Conservation (phyloP, 1,139 yeast species). For the Yamadazyma triangularis region DNA sequence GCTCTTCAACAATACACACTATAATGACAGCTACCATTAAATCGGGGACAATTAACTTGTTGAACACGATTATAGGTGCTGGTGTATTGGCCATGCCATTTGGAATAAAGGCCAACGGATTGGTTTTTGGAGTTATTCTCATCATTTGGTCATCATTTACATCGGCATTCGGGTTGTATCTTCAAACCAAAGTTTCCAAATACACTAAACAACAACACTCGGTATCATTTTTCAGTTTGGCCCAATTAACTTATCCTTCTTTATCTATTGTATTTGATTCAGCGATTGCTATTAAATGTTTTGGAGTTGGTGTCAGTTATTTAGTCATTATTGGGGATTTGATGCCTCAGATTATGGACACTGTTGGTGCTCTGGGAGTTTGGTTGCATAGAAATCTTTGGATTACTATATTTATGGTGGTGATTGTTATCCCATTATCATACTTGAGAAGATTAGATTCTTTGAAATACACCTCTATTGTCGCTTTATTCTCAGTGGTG, state of each 20-base stretch:
- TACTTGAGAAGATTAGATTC: slow-evolving; percentile 74
- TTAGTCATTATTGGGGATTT: slow-evolving; percentile 86
- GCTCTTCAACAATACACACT: no score
- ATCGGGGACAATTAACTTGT: slow-evolving; percentile 49
- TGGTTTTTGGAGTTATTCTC: slow-evolving; percentile 42
- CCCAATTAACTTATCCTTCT: slow-evolving; percentile 53
- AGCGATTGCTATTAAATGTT: slow-evolving; percentile 62
- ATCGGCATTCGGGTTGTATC: slow-evolving; percentile 49
- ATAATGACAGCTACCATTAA: slow-evolving; percentile 38
- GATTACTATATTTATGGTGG: slow-evolving; percentile 57
- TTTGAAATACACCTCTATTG: slow-evolving; percentile 75
- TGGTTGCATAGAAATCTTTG: slow-evolving; percentile 55
- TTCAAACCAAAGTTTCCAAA: slow-evolving; percentile 48
- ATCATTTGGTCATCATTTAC: slow-evolving; percentile 46
- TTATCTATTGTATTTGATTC: slow-evolving; percentile 42
- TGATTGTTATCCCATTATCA: slow-evolving; percentile 67
- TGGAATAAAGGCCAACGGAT: slow-evolving; percentile 49
- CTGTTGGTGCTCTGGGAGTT: slow-evolving; percentile 26
- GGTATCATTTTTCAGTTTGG: slow-evolving; percentile 49
- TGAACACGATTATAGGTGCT: slow-evolving; percentile 54
- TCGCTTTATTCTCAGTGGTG: slow-evolving; percentile 79
- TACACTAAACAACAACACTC: slow-evolving; percentile 46
- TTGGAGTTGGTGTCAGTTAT: slow-evolving; percentile 89
- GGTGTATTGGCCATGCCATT: slow-evolving; percentile 57
- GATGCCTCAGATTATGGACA: slow-evolving; percentile 69